Evolutionary conservation across 1,139 yeast genomes (phyloP).

Genomic region (Saccharomyces hybrid): DNA sequence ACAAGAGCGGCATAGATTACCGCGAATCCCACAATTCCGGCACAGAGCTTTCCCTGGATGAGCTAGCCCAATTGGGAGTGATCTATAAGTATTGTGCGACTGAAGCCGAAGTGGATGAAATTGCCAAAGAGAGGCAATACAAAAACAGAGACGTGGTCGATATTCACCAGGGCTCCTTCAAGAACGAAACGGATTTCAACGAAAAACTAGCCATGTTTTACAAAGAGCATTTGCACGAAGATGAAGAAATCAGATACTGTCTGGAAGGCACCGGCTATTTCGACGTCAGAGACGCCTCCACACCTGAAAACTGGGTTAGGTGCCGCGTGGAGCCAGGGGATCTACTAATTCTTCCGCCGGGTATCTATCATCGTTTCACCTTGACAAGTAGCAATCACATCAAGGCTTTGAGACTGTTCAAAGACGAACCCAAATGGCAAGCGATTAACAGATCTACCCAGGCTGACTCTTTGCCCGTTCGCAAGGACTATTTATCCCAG

Average conservation of each 20-base stretch:
- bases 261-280: slow-evolving; percentile 88
- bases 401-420: slow-evolving; percentile 74
- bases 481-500: slow-evolving; percentile 38
- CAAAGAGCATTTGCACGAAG: slow-evolving; percentile 90
- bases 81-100: slow-evolving; percentile 50
- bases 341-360: slow-evolving; percentile 74
- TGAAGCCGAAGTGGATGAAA: slow-evolving; percentile 49
- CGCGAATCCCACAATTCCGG: slow-evolving; percentile 76
- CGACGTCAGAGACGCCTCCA: slow-evolving; percentile 65
- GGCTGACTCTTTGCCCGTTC: slow-evolving; percentile 37
- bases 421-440: slow-evolving; percentile 95
- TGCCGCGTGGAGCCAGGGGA: slow-evolving; percentile 59
- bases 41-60: slow-evolving; percentile 40
- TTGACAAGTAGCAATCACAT: slow-evolving; percentile 56
- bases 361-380: slow-evolving; percentile 89
- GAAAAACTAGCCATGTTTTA: slow-evolving; percentile 65
- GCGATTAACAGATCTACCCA: slow-evolving; percentile 65
- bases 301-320: slow-evolving; percentile 71
- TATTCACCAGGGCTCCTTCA: slow-evolving; percentile 55
- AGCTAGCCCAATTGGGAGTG: slow-evolving; percentile 60
- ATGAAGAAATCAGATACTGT: slow-evolving; percentile 90
- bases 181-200: slow-evolving; percentile 51
- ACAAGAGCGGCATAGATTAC: slow-evolving; percentile 52
- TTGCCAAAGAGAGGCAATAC: slow-evolving; percentile 67
- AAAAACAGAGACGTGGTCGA: slow-evolving; percentile 70